Evolutionary conservation across 345 rosid species (phyloP).

Genomic region (Salix udensis): DNA sequence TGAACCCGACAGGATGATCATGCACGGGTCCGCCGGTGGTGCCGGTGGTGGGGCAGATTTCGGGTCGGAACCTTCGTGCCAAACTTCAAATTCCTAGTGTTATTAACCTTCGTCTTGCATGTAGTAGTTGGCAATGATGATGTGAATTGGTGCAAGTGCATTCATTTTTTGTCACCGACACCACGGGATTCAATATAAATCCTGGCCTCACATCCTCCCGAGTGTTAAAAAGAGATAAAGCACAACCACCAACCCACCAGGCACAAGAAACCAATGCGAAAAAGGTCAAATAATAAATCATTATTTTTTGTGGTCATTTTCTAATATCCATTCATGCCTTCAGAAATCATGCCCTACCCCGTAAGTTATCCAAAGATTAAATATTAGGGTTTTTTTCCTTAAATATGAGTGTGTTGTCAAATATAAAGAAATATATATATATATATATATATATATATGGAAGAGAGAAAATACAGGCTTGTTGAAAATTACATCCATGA

Average conservation of each 20-base stretch:
- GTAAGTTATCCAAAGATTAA: neutral
- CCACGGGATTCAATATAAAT: neutral
- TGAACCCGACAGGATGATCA: too few relatives aligned
- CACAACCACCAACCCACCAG: neutral
- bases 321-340: neutral
- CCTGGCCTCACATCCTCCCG: neutral
- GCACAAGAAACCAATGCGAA: neutral
- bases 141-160: neutral
- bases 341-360: neutral
- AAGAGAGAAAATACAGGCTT: too few relatives aligned
- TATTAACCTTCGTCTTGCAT: neutral
- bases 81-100: neutral
- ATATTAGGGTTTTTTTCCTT: neutral
- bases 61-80: neutral
- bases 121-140: neutral
- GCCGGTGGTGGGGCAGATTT: neutral
- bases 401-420: neutral
- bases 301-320: neutral
- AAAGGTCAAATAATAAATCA: neutral
- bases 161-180: slow-evolving; percentile 14
- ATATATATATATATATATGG: too few relatives aligned
- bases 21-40: neutral
- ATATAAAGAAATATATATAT: too few relatives aligned
- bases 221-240: neutral
- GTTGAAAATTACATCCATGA: neutral